Evolutionary conservation across 208 protist genomes (phyloP), one percentile per base, ranked within the genome.

Genomic region (Trypanosoma congolense): DNA sequence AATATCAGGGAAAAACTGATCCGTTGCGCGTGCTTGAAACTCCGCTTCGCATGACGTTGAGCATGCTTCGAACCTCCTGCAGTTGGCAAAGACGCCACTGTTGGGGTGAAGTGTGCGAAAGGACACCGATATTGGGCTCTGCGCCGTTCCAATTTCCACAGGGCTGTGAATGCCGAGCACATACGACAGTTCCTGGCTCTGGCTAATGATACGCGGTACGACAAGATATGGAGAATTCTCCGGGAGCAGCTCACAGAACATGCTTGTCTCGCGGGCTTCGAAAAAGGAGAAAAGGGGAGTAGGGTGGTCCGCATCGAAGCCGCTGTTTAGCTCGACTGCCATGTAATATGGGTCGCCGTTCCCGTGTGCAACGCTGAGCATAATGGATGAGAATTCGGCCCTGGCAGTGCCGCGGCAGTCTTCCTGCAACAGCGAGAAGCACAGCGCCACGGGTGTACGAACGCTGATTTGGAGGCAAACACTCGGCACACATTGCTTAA

Each of bases 1-100:
- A 40, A 91, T 80, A 56, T 87, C 83, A 10, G 79, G 83, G 70
- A 91, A 91, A 58, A 91, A 91, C 60, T 86, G 76, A 42, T 73
- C 77, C 3, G 69, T 68, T n/a, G 57, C 45, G 25, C 70, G 70
- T 33, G 70, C 75, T 66, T 91, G 83, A 58, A 83, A 91, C 70
- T 91, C 79, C 40, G 77, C 75, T 50, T 91, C 67, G 21, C 70
- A 80, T 0, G 79, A 56, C 26, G 84, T 57, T 14, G 73, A 80
- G 36, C 72, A 62, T 52, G 56, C 71, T 57, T 83, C 77, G 53
- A 87, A 84, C 40, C 69, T 72, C 60, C 76, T 74, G 50, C 72
- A 73, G 53, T 91, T 91, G 52, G 84, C 79, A 53, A 91, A 91
- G 35, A 86, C 54, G 26, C 72, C 65, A 62, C 73, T 78, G 58